Conservation (phyloP, 108 stramenopile genomes). For the Aureococcus anophagefferens region DNA sequence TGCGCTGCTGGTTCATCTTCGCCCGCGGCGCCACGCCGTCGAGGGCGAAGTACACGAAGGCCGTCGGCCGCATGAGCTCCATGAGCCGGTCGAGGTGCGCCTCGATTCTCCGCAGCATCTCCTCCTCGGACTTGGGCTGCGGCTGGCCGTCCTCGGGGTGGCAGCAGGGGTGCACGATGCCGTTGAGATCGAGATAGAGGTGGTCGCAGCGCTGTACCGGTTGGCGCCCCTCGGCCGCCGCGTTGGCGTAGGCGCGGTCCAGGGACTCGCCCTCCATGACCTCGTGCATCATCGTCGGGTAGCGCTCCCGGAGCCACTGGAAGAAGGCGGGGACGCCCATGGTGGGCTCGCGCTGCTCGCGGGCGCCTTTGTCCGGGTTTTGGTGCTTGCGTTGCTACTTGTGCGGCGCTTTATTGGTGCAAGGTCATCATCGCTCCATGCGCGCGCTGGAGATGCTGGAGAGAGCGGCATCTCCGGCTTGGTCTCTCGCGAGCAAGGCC, state of each 20-base stretch:
- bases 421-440: too few species aligned
- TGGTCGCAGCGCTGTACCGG: slow-evolving; percentile 49
- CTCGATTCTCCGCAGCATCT: slow-evolving; percentile 94
- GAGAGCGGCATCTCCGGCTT: too few species aligned
- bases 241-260: slow-evolving; percentile 75
- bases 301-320: slow-evolving; percentile 97
- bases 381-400: too few species aligned
- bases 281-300: slow-evolving; percentile 85
- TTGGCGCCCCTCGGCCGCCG: slow-evolving; percentile 45
- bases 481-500: too few species aligned
- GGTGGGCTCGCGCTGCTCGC: too few species aligned
- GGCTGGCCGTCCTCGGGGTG: slow-evolving; percentile 78
- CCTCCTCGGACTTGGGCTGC: slow-evolving; percentile 79
- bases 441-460: too few species aligned
- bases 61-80: slow-evolving; percentile 68
- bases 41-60: slow-evolving; percentile 80
- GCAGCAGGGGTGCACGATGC: slow-evolving; percentile 96
- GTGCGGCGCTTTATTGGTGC: too few species aligned
- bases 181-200: slow-evolving; percentile 99
- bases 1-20: slow-evolving; percentile 94
- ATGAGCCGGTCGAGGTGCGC: slow-evolving; percentile 75
- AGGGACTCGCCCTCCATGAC: slow-evolving; percentile 81
- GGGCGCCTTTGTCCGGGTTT: too few species aligned
- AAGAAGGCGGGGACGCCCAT: slow-evolving; percentile 99
- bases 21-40: slow-evolving; percentile 98